Conservation (phyloP, 1,284 basidiomycete species). For the Thelephora terrestris region DNA sequence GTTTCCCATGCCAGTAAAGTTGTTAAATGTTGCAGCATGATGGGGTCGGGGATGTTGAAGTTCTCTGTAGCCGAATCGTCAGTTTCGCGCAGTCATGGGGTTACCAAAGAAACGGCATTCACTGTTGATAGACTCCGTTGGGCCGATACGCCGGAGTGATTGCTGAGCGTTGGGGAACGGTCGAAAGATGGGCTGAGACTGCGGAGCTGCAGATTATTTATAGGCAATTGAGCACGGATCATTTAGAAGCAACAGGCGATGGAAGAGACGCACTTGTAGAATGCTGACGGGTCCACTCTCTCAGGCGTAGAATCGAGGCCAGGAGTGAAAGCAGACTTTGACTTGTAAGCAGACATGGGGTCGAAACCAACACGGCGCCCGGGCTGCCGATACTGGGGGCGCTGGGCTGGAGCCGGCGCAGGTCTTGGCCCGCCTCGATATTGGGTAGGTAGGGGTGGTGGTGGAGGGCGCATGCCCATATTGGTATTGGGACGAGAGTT, state of each 20-base stretch:
- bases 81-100: too few relatives aligned
- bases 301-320: conserved; percentile 11
- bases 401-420: conserved; percentile 1
- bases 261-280: conserved; percentile 41
- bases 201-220: not conserved
- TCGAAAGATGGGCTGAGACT: not conserved
- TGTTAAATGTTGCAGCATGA: too few relatives aligned
- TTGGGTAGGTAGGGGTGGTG: conserved; percentile 1
- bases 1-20: too few relatives aligned
- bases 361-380: conserved; percentile 24
- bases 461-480: not conserved
- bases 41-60: too few relatives aligned
- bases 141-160: not conserved
- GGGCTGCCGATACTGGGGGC: not conserved
- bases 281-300: conserved; percentile 28
- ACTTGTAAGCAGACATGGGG: conserved; percentile 38
- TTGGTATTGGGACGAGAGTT: conserved; percentile 6
- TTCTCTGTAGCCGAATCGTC: too few relatives aligned
- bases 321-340: conserved; percentile 8
- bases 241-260: too few relatives aligned
- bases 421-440: conserved; percentile 6
- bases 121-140: not conserved
- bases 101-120: too few relatives aligned
- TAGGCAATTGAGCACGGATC: not conserved
- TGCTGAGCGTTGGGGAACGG: not conserved